phyloP scores from a whole-genome alignment of 1,284 basidiomycete species.

The Rhodotorula sp. region DNA sequence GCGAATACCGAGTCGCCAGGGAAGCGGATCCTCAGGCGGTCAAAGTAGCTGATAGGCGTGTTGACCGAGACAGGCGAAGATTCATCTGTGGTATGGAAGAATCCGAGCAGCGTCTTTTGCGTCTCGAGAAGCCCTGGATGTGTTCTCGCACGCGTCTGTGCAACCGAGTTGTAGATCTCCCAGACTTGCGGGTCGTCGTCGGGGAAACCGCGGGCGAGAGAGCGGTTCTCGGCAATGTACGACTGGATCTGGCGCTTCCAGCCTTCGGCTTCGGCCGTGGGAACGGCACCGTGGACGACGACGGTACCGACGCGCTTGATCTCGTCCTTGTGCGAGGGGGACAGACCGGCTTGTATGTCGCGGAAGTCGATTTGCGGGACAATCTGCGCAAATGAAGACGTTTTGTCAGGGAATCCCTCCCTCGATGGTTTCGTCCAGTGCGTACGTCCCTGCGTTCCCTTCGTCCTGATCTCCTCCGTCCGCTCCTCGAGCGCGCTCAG shows the following conservation, averaged over 20 bases:
- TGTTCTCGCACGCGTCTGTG: constrained; percentile 53
- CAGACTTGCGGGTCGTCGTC: constrained; percentile 66
- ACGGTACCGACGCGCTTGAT: constrained; percentile 61
- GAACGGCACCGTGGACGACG: constrained; percentile 63
- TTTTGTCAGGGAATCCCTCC: not conserved
- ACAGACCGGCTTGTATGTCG: constrained; percentile 5
- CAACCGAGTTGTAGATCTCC: constrained; percentile 65
- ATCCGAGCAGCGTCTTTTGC: constrained; percentile 56
- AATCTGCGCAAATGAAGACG: constrained; percentile 49
- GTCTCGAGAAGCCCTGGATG: constrained; percentile 25
- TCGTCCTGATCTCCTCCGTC: constrained; percentile 53
- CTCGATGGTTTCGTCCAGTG: not conserved
- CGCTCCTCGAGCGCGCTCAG: constrained; percentile 55
- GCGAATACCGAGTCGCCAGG: constrained; percentile 70
- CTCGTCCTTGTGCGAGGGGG: constrained; percentile 45
- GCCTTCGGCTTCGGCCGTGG: constrained; percentile 59
- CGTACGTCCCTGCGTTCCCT: constrained; percentile 56
- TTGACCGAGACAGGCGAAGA: constrained; percentile 54
- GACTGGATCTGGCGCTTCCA: constrained; percentile 63
- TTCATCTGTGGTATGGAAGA: constrained; percentile 56
- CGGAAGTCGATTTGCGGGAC: constrained; percentile 58
- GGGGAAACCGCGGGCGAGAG: constrained; percentile 52
- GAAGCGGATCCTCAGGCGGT: constrained; percentile 68
- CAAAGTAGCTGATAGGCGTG: constrained; percentile 68
- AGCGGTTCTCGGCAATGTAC: constrained; percentile 58